Evolutionary conservation across 352 stramenopile genomes (phyloP), one percentile per base, ranked within the genome.

Genomic region (Phytophthora aleatoria): DNA sequence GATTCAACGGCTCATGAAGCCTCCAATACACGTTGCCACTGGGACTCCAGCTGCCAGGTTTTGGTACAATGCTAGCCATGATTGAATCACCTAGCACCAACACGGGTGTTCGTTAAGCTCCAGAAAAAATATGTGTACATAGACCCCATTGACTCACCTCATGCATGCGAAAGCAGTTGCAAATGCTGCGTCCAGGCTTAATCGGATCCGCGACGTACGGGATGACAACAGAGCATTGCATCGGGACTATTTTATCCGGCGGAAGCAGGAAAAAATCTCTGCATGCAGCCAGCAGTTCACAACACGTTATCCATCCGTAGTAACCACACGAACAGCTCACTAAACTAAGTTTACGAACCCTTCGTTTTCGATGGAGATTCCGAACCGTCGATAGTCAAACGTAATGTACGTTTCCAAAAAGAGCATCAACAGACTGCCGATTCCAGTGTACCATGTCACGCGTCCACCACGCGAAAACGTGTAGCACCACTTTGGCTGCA

Each of bases 331-430:
- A 49, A 49, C 13, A 30, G 11, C 28, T 39, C 8, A 16, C 8
- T 12, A 2, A 16, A 24, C n/a, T 48, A 15, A 38, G 15, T 42
- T 53, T 28, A 68, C 70, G 27, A 58, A 95, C 87, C 87, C 87
- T 73, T 73, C 70, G 35, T 84, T 74, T n/a, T 81, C 71, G 41
- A 92, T 85, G 6, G 82, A 88, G 44, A 95, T 83, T 24, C 87
- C 87, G 59, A 91, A 95, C 3, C 67, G 75, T n/a, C 69, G 77
- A 69, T 92, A 95, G 50, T 95, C 87, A 57, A 95, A 94, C 9
- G 79, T 89, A 42, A 91, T 82, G 58, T 94, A 92, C 11, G 85
- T 93, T 71, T 95, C 87, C 39, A 95, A 56, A 51, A 94, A 95
- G 5, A 92, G 71, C 53, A 94, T 67, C 47, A 94, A 8, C 24